Evolutionary conservation across 2,329 filamentous ascomycete species (phyloP), one percentile per base, ranked within the genome.

Genomic region (Aspergillus carbonarius): DNA sequence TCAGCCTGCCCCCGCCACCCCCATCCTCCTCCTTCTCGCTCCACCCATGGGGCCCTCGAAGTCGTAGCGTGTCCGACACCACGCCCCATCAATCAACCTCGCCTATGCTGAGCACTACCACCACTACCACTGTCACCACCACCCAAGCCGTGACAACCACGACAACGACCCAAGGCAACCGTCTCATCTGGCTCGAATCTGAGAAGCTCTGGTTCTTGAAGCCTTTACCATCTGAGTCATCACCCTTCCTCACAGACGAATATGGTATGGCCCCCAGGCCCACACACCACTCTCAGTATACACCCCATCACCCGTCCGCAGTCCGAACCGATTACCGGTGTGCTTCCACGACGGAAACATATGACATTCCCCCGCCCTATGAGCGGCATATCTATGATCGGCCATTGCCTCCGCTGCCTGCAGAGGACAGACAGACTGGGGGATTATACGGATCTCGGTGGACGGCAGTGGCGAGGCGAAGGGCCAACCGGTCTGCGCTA

Each of bases 121-220:
- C 44, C 44, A 48, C 44, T 1, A 48, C 18, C 47, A 42, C 34
- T 18, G 47, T 40, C 49, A 40, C 23, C 56, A n/a, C 23, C 23
- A 18, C 35, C 42, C 30, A 58, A 35, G 34, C 25, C 5, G 35
- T 37, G 59, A 42, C 17, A 18, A 32, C 13, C 56, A 60, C 23
- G 40, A 58, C 1, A 35, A 35, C 39, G 57, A 54, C 40, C 42
- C 13, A 57, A 25, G 51, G 61, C 23, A 39, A 66, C 7, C 62
- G 62, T 2, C 66, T 74, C 12, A 59, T 70, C 17, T 75, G 72
- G 72, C 50, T 69, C 1, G 72, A 74, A 12, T 60, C 65, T 6
- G 66, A 70, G 54, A 63, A 66, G 39, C 60, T 68, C 34, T 74
- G 72, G 73, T 59, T 69, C n/a, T 40, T 67, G 25, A 55, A 39